These are phyloP conservation scores for Pascua sp. DNA, from an alignment of 1,284 basidiomycete genomes.

Conservation along the genomic window DNA sequence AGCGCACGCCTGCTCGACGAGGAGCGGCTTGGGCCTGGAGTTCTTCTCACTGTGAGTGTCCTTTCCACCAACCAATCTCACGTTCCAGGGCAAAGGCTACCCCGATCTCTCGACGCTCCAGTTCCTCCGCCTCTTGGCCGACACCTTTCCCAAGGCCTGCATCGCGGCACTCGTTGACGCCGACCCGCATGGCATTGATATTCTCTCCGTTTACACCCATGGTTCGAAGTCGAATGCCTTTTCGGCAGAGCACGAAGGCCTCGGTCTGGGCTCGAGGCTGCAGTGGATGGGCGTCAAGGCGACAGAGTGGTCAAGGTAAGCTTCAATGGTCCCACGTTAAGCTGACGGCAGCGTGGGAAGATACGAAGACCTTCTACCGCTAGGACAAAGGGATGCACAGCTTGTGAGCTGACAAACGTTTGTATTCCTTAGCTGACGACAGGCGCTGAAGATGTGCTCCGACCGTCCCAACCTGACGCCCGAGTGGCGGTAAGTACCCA, in stretches of 20 bases:
- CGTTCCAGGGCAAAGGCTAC: constrained; percentile 82
- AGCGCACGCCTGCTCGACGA: constrained; percentile 55
- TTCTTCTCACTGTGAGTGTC: constrained; percentile 40
- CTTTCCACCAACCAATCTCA: constrained; percentile 25
- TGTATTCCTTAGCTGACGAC: background rate
- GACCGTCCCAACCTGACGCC: background rate
- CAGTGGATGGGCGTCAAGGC: constrained; percentile 75
- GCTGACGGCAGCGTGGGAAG: constrained; percentile 53
- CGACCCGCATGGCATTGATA: constrained; percentile 85
- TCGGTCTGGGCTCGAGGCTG: constrained; percentile 64
- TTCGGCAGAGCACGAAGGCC: constrained; percentile 45
- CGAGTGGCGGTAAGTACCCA: constrained; percentile 14
- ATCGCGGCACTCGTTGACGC: constrained; percentile 78
- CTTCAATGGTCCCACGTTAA: constrained; percentile 30
- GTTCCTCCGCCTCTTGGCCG: constrained; percentile 66
- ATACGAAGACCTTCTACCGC: constrained; percentile 62
- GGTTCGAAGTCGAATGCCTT: constrained; percentile 41
- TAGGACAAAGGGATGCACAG: constrained; percentile 67
- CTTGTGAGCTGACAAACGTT: constrained; percentile 55
- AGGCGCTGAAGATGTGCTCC: constrained; percentile 10
- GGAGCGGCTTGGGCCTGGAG: constrained; percentile 39
- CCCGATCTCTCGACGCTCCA: constrained; percentile 85
- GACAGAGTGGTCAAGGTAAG: constrained; percentile 54
- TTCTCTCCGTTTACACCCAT: constrained; percentile 71
- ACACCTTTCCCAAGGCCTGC: constrained; percentile 64